Evolutionary conservation across 495 filamentous ascomycete genomes (phyloP).

Genomic region (Amorphotheca resinae): DNA sequence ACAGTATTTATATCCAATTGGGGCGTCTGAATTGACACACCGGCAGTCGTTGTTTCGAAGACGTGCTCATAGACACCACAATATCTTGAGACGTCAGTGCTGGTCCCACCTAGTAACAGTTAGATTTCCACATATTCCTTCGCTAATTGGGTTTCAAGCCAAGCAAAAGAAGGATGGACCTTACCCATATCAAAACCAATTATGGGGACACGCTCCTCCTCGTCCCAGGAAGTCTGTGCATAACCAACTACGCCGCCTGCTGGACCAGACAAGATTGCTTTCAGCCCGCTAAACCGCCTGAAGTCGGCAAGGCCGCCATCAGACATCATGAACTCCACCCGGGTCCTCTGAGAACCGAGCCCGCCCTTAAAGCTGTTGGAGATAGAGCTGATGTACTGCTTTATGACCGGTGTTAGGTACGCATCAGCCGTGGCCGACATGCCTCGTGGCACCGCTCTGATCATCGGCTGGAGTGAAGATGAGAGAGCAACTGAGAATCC

Average conservation of each 20-base stretch:
- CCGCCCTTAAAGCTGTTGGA: slow-evolving; percentile 37
- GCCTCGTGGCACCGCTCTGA: slow-evolving; percentile 23
- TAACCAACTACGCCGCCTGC: slow-evolving; percentile 39
- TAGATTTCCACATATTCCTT: neutral
- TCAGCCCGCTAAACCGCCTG: slow-evolving; percentile 41
- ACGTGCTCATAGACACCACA: slow-evolving; percentile 23
- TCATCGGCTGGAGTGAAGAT: slow-evolving; percentile 23
- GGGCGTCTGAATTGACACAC: slow-evolving; percentile 23
- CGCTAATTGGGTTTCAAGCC: neutral
- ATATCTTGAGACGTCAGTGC: slow-evolving; percentile 25
- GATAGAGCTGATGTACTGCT: slow-evolving; percentile 22
- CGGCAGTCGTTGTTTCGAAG: slow-evolving; percentile 24
- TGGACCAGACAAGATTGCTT: slow-evolving; percentile 47
- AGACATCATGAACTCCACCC: slow-evolving; percentile 26
- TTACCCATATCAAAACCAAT: slow-evolving; percentile 14
- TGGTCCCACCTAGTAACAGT: too few relatives aligned
- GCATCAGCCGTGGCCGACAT: slow-evolving; percentile 24
- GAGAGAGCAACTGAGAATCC: slow-evolving; percentile 21
- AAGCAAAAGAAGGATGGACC: neutral
- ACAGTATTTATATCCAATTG: slow-evolving; percentile 29
- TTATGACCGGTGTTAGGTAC: slow-evolving; percentile 23
- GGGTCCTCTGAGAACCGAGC: slow-evolving; percentile 19
- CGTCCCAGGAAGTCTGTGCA: slow-evolving; percentile 24
- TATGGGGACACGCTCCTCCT: neutral
- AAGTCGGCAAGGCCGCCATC: slow-evolving; percentile 6